phyloP scores from a whole-genome alignment of 1,284 basidiomycete genomes.

The Vanrija pseudolonga region DNA sequence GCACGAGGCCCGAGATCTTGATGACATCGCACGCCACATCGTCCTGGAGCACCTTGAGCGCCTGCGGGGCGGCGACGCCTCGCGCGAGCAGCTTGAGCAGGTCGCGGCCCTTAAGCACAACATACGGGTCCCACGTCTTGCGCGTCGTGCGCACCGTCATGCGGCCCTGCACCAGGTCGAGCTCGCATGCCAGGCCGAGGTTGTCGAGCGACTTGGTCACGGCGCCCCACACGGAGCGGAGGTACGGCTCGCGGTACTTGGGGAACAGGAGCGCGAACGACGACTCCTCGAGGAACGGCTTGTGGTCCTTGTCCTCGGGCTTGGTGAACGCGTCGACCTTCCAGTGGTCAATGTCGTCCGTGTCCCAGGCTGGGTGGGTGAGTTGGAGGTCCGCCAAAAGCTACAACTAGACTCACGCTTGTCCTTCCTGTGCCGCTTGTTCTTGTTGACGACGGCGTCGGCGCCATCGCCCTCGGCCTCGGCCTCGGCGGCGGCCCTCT shows the following conservation, averaged over 20 bases:
- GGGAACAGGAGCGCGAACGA: constrained; percentile 98
- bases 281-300: constrained; percentile 86
- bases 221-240: constrained; percentile 89
- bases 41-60: constrained; percentile 87
- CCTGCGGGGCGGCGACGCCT: constrained; percentile 74
- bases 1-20: constrained; percentile 89
- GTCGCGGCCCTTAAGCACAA: constrained; percentile 92
- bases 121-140: constrained; percentile 95
- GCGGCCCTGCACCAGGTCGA: constrained; percentile 92
- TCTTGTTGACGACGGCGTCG: constrained; percentile 60
- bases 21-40: constrained; percentile 92
- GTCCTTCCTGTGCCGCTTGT: constrained; percentile 83
- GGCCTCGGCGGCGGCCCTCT: constrained; percentile 8
- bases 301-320: constrained; percentile 55
- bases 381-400: constrained; percentile 6
- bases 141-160: constrained; percentile 97
- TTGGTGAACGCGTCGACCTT: constrained; percentile 75
- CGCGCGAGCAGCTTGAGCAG: constrained; percentile 92
- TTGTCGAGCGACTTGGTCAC: constrained; percentile 83
- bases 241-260: constrained; percentile 95
- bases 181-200: constrained; percentile 81
- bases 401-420: constrained; percentile 61
- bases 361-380: constrained; percentile 78
- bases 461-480: constrained; percentile 18
- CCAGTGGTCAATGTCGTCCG: constrained; percentile 99